Evolutionary conservation across 305 asterid genomes (phyloP), one percentile per base, ranked within the genome.

Genomic region (Fraxinus angustifolia): DNA sequence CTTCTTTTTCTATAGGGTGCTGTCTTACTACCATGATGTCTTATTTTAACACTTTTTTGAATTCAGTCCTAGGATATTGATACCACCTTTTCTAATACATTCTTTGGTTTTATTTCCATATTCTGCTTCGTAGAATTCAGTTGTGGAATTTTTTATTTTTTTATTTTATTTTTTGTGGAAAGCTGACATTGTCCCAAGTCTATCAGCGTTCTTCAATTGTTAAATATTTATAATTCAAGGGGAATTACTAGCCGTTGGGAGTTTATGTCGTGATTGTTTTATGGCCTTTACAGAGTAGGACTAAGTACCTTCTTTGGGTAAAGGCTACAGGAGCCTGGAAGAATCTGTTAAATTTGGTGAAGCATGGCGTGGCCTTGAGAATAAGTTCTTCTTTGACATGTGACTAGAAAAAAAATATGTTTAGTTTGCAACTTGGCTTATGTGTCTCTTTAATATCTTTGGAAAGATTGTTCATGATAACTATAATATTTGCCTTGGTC

Each of bases 301-400:
- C 60, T 80, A 2, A 48, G 70, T 65, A 70, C 45, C 81, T 35
- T 50, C 40, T 38, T 67, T 30, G 10, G 40, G 1, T 38, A 73
- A 16, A 81, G 68, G 53, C 50, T 78, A 50, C 40, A 33, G 21
- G 34, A 81, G 77, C 50, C 6, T 40, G 68, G 71, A 60, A 48
- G 77, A 73, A 62, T 42, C 31, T 65, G 45, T 42, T 73, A 58
- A 62, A 78, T 72, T n/a, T 75, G 83, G 76, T 62, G 68, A 73
- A 81, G 65, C 50, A n/a, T 45, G 53, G 79, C n/a, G 31, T 45
- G 28, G 50, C 67, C 30, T 73, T 36, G 34, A 31, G 17, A 48
- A 71, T 79, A 12, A 19, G 33, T 31, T 17, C 42, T 48, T 30
- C 34, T 79, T 74, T 75, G 40, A 68, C 48, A 67, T 36, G 38